Base-by-base conservation (phyloP, 179 eudicot genomes). In the Monotropa hypopitys region DNA sequence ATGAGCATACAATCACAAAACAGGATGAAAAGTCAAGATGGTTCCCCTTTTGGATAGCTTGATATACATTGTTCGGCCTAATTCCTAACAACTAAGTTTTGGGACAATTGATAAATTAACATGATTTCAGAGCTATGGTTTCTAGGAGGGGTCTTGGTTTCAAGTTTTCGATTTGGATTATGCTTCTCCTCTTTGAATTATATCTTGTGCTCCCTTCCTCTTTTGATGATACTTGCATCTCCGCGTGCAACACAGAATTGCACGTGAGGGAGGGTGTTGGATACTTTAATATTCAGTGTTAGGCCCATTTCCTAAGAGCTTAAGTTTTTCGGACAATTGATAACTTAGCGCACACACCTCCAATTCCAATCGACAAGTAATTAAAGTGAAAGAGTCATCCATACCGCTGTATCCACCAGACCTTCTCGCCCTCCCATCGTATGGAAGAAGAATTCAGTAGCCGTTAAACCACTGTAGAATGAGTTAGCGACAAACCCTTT, bases 371-470 rank as follows among this genome's bases (percentile, higher is more conserved):
- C 13, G 5, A 46, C 3, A 11, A 21, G 23, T 16, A 20, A 53
- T 70, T 13, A 53, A 78, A 76, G 45, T 62, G 62, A 69, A 70
- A 84, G 62, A 81, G 66, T 50, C 15, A 67, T 26, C 79, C 85
- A 59, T 95, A 95, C 99, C 83, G 99, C 99, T 61, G 99, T 96
- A 84, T 96, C 99, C 54, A 96, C 99, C 74, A 96, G 99, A 51
- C 99, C 99, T 85, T 96, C 99, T 81, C 99, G 84, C 42, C 99
- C 99, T 70, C 90, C 99, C 99, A 96, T 96, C 21, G 99, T 96
- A 80, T 96, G 99, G 84, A 93, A 96, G 85, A 96, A 96, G 77
- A 96, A 96, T 77, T 96, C 99, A 6, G 98, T 90, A 43, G 99
- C 96, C 46, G 92, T 87, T 83, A 96, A 84, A 80, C 99, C 99